A percentile compares a stretch with the other conserved stretches of the same genome.
Evolutionary conservation across 805 yeast genomes (phyloP).

Genomic region (Nakazawaea laoshanensis): DNA sequence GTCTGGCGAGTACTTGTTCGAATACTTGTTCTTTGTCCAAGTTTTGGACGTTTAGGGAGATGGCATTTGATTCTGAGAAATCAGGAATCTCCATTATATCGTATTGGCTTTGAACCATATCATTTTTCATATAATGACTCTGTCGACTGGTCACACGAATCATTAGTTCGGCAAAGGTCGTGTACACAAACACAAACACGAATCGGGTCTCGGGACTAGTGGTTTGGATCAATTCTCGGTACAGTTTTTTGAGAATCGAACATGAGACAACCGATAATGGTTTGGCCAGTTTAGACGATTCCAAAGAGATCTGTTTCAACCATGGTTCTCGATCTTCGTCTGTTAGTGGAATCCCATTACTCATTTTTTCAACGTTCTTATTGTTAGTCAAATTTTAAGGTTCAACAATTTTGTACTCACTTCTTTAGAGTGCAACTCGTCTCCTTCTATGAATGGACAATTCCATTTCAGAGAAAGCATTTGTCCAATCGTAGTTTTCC

Average conservation of each 20-base stretch:
- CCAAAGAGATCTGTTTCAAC: slow-evolving; percentile 46
- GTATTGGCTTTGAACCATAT: slow-evolving; percentile 77
- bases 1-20: not conserved
- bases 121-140: slow-evolving; percentile 81
- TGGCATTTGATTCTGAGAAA: slow-evolving; percentile 23
- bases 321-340: slow-evolving; percentile 94
- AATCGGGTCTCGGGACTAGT: slow-evolving; percentile 24
- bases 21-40: slow-evolving; percentile 3
- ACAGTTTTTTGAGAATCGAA: slow-evolving; percentile 70
- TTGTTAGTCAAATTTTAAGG: not conserved
- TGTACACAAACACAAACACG: slow-evolving; percentile 59
- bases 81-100: slow-evolving; percentile 66
- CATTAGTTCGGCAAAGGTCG: slow-evolving; percentile 51
- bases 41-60: slow-evolving; percentile 1
- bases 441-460: slow-evolving; percentile 78
- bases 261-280: slow-evolving; percentile 59
- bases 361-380: slow-evolving; percentile 73
- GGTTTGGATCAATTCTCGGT: slow-evolving; percentile 54
- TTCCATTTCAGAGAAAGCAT: slow-evolving; percentile 34
- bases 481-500: slow-evolving; percentile 75
- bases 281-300: slow-evolving; percentile 30
- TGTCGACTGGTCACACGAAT: slow-evolving; percentile 55
- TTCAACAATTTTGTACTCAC: slow-evolving; percentile 1
- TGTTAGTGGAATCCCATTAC: slow-evolving; percentile 65
- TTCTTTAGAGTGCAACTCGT: slow-evolving; percentile 55